A percentile compares a stretch with the other conserved stretches of the same genome.
These are phyloP conservation scores for Physcia stellaris DNA, from an alignment of 495 filamentous ascomycete genomes.

Conservation along the genomic window DNA sequence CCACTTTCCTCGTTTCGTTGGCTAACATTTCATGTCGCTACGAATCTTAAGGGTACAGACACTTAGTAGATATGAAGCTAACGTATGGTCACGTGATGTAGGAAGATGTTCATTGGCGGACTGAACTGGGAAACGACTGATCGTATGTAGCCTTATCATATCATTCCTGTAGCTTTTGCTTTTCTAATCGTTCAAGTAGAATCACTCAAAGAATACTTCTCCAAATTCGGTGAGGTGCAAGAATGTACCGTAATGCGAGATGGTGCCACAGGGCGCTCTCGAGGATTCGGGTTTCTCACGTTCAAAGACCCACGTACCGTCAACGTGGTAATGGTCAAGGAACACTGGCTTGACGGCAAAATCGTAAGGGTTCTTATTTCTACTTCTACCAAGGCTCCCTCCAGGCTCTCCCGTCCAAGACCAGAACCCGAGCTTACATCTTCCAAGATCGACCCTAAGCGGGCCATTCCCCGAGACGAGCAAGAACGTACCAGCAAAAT, in stretches of 20 bases:
- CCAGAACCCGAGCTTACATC: conserved; percentile 16
- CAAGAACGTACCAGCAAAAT: conserved; percentile 97
- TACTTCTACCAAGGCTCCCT: conserved; percentile 6
- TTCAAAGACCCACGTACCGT: conserved; percentile 96
- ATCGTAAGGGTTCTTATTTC: conserved; percentile 52
- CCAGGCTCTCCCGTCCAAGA: background rate
- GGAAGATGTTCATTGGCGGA: conserved; percentile 99
- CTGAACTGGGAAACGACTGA: conserved; percentile 99
- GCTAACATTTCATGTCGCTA: too few species aligned
- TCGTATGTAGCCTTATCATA: conserved; percentile 44
- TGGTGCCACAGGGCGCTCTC: conserved; percentile 80
- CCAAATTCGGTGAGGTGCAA: conserved; percentile 90
- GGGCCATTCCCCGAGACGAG: conserved; percentile 93
- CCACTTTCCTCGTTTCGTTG: too few species aligned
- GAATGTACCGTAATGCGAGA: conserved; percentile 99
- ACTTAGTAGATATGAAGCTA: too few species aligned
- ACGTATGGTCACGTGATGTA: too few species aligned
- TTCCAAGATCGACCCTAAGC: conserved; percentile 85
- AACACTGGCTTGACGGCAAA: conserved; percentile 95
- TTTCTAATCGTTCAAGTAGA: conserved; percentile 40
- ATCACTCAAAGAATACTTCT: conserved; percentile 96
- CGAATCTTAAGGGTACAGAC: too few species aligned
- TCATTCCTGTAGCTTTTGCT: background rate
- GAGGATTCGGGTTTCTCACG: conserved; percentile 94
- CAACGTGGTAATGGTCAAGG: conserved; percentile 99